Evolutionary conservation across 83 land plant genomes (phyloP).

Genomic region (Picea abies): DNA sequence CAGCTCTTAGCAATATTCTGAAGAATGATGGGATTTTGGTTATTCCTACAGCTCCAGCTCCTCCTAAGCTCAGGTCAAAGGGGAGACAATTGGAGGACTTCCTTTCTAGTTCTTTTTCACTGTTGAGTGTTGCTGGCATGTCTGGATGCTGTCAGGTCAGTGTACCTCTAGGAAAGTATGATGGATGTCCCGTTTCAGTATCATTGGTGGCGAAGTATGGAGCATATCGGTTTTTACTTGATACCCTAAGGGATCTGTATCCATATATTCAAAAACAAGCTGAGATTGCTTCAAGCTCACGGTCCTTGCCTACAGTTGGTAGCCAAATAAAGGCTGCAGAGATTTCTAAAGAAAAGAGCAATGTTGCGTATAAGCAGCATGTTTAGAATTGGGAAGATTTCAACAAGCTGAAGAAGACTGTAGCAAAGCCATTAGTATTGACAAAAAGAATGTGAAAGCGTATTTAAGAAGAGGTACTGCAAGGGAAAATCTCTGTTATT

Average conservation of each 20-base stretch:
- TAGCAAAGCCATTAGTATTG: conserved; percentile 67
- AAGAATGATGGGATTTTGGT: too few relatives aligned
- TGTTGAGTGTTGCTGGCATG: conserved; percentile 69
- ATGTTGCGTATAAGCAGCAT: conserved; percentile 91
- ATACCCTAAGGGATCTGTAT: conserved; percentile 65
- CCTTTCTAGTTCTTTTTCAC: conserved; percentile 38
- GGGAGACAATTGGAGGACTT: conserved; percentile 35
- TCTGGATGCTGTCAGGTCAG: conserved; percentile 94
- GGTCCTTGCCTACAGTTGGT: conserved; percentile 36
- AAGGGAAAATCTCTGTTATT: conserved; percentile 76
- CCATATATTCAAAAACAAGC: conserved; percentile 72
- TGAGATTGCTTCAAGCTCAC: conserved; percentile 40
- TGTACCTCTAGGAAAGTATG: conserved; percentile 78
- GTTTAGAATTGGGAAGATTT: conserved; percentile 85
- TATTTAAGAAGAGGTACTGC: conserved; percentile 90
- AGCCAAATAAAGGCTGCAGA: conserved; percentile 69
- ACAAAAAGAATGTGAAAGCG: conserved; percentile 95
- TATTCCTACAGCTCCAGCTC: conserved; percentile 5
- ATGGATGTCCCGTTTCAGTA: conserved; percentile 66
- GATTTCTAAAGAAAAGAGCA: conserved; percentile 89
- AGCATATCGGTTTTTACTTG: conserved; percentile 81
- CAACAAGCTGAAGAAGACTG: too few relatives aligned
- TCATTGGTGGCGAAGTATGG: conserved; percentile 82
- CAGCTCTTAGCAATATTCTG: too few relatives aligned
- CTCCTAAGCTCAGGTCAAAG: conserved; percentile 48